A percentile compares a stretch with the other conserved stretches of the same genome.
Conservation (phyloP, 2,329 filamentous ascomycete species). For the Sporothrix mexicana region DNA sequence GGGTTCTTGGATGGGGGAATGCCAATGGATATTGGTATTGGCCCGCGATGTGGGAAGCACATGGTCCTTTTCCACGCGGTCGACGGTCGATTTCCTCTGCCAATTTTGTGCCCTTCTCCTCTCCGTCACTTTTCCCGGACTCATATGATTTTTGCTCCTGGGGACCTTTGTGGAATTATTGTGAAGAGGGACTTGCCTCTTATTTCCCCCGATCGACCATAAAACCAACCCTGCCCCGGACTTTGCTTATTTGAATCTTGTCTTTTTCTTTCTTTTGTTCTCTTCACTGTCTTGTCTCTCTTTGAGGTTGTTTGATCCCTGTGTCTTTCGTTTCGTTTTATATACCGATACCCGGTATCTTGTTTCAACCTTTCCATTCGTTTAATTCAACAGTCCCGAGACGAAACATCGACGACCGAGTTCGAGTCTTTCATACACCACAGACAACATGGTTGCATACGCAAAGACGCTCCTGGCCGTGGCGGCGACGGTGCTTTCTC, state of each 20-base stretch:
- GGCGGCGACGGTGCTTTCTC: constrained; percentile 38
- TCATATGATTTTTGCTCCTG: background rate
- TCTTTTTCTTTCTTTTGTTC: background rate
- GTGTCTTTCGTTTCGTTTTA: background rate
- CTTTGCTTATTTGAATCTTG: background rate
- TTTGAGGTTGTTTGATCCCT: background rate
- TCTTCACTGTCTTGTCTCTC: background rate
- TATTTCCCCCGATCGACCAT: background rate
- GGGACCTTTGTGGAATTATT: background rate
- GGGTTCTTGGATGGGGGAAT: constrained; percentile 23
- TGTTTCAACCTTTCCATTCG: constrained; percentile 8
- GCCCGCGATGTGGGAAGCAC: constrained; percentile 18
- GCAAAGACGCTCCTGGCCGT: constrained; percentile 38
- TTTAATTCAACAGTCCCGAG: background rate
- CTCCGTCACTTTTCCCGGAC: constrained; percentile 6
- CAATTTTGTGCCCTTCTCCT: constrained; percentile 4
- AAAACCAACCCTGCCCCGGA: constrained; percentile 20
- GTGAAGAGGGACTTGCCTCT: background rate
- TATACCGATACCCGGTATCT: background rate
- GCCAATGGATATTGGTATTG: constrained; percentile 14
- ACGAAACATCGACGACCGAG: background rate
- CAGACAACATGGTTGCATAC: constrained; percentile 36
- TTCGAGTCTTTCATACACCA: too few species aligned
- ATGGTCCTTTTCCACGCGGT: background rate
- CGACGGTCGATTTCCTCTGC: background rate